Percentiles rank a stretch among this genome's conserved stretches.
These are phyloP conservation scores for Nemania diffusa DNA, from an alignment of 2,329 filamentous ascomycete genomes.

Conservation along the genomic window DNA sequence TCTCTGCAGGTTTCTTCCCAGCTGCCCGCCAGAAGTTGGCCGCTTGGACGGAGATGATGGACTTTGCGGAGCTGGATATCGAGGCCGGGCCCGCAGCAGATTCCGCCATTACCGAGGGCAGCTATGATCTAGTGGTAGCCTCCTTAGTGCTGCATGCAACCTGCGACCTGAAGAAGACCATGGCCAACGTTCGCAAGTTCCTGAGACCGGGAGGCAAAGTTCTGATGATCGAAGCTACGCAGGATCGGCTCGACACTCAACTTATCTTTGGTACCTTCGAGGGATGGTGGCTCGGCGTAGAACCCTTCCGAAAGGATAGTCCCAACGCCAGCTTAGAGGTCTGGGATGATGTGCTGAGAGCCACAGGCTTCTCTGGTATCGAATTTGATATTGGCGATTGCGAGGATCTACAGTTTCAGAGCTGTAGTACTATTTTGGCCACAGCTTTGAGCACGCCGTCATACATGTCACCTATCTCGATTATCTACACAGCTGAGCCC, in stretches of 20 bases:
- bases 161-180: background rate
- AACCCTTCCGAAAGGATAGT: slow-evolving; percentile 29
- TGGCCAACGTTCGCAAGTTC: slow-evolving; percentile 18
- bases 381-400: no score
- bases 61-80: slow-evolving; percentile 29
- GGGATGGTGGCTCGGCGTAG: no score
- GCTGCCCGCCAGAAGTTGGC: slow-evolving; percentile 8
- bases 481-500: no score
- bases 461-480: no score
- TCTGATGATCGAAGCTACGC: slow-evolving; percentile 13
- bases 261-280: slow-evolving; percentile 29
- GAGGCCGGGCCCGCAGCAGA: slow-evolving; percentile 19
- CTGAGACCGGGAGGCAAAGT: slow-evolving; percentile 28
- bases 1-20: slow-evolving; percentile 9
- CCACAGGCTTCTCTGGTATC: no score
- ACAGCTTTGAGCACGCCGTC: no score
- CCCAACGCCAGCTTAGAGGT: slow-evolving; percentile 8
- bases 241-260: slow-evolving; percentile 10
- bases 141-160: slow-evolving; percentile 12
- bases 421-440: no score
- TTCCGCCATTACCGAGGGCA: slow-evolving; percentile 1
- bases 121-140: slow-evolving; percentile 30
- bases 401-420: no score
- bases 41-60: slow-evolving; percentile 16
- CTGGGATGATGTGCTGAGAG: slow-evolving; percentile 11